A percentile compares a stretch with the other conserved stretches of the same genome.
phyloP scores from a whole-genome alignment of 257 asterid genomes.

The Jaltomata sinuosa region DNA sequence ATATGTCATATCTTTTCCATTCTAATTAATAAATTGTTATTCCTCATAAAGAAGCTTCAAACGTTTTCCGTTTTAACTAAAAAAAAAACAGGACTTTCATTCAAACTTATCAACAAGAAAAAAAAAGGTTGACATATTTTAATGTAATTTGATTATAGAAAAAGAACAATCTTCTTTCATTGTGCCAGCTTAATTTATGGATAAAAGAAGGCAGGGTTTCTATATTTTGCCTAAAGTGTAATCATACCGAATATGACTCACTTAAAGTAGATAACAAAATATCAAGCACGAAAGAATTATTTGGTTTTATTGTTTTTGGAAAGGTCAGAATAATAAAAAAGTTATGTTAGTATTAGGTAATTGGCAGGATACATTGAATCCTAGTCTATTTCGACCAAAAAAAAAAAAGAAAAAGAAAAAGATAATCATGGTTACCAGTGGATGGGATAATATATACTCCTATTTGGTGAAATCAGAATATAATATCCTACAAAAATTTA shows the following conservation, averaged over 20 bases:
- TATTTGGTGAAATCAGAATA: neutral
- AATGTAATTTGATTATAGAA: neutral
- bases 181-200: neutral
- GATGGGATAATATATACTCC: neutral
- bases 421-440: neutral
- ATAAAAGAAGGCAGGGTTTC: neutral
- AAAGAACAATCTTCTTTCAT: neutral
- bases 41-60: neutral
- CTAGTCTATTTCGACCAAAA: neutral
- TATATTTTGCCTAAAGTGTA: neutral
- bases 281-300: neutral
- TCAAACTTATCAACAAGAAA: neutral
- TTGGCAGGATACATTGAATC: neutral
- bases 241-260: slow-evolving; percentile 2
- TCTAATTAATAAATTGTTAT: neutral
- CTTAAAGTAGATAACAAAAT: neutral
- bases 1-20: neutral
- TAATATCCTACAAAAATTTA: neutral
- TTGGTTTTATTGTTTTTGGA: neutral
- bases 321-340: neutral
- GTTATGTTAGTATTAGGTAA: neutral
- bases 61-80: neutral
- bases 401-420: neutral
- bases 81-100: neutral
- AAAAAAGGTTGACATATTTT: neutral